Conservation (phyloP, 2,329 filamentous ascomycete species). For the Aschersonia sp. region DNA sequence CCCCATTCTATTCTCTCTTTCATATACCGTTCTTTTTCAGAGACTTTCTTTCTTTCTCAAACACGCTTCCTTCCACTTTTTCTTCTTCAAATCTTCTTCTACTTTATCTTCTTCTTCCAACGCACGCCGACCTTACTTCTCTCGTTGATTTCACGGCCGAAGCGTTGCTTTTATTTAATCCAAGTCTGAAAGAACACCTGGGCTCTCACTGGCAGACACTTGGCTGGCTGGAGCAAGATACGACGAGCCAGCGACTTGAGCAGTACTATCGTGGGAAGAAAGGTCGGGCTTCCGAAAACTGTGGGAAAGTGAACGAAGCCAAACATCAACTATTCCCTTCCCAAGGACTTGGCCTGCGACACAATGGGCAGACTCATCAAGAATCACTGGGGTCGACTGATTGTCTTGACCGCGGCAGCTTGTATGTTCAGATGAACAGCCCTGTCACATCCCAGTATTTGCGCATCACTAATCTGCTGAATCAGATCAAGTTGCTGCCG, state of each 20-base stretch:
- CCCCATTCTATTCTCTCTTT: background rate
- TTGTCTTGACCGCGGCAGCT: slow-evolving; percentile 69
- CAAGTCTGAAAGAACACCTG: no score
- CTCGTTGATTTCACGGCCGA: no score
- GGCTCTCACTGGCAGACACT: no score
- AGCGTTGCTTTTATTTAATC: no score
- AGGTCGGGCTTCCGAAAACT: background rate
- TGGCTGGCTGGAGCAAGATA: no score
- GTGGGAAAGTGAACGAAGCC: slow-evolving; percentile 1
- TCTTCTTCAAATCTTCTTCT: no score
- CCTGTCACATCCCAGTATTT: background rate
- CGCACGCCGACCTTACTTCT: no score
- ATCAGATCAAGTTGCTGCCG: slow-evolving; percentile 72
- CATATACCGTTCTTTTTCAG: no score
- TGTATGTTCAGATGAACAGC: slow-evolving; percentile 35
- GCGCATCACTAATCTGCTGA: slow-evolving; percentile 7
- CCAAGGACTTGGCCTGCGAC: slow-evolving; percentile 3
- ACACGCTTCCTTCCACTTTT: no score
- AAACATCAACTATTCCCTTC: background rate
- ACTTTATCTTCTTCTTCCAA: no score
- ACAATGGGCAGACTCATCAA: slow-evolving; percentile 96
- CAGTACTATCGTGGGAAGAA: background rate
- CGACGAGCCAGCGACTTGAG: no score
- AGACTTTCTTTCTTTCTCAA: no score
- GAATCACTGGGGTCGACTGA: slow-evolving; percentile 96